A percentile compares a stretch with the other conserved stretches of the same genome.
phyloP scores from a whole-genome alignment of 2,329 filamentous ascomycete genomes.

The Colletotrichum spinosum region DNA sequence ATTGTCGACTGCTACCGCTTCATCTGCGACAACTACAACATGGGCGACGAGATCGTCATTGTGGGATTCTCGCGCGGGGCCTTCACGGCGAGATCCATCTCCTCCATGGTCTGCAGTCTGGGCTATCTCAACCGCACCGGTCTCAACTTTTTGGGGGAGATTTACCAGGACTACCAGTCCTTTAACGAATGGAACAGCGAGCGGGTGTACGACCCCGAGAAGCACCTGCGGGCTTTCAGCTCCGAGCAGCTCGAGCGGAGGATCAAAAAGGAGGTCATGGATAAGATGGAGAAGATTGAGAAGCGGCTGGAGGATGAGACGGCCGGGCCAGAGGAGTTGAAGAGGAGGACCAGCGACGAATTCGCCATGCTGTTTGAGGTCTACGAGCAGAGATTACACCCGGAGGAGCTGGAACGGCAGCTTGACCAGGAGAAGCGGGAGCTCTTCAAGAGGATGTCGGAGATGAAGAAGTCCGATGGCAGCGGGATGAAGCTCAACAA shows the following conservation, averaged over 20 bases:
- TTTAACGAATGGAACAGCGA: conserved; percentile 27
- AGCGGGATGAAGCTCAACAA: conserved; percentile 6
- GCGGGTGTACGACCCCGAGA: not conserved
- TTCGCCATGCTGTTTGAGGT: conserved; percentile 9
- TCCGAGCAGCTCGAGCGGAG: not conserved
- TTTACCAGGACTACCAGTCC: conserved; percentile 36
- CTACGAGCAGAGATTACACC: not conserved
- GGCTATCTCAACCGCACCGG: conserved; percentile 36
- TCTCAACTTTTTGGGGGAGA: conserved; percentile 17
- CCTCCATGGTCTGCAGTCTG: conserved; percentile 40
- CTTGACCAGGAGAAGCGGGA: conserved; percentile 8
- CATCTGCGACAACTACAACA: conserved; percentile 49
- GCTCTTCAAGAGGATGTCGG: conserved; percentile 14
- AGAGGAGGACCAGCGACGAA: not conserved
- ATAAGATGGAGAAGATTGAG: conserved; percentile 23
- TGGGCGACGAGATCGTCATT: conserved; percentile 48
- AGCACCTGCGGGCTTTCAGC: conserved; percentile 6
- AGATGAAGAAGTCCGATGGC: not conserved
- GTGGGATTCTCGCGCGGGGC: conserved; percentile 52
- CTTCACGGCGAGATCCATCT: conserved; percentile 50
- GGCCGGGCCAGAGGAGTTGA: not conserved
- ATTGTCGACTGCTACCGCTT: conserved; percentile 51
- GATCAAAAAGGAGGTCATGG: conserved; percentile 24
- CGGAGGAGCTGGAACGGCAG: not conserved
- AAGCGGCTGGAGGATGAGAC: not conserved